Base-by-base conservation (phyloP, 495 filamentous ascomycete species). In the Lasiosphaeris hirsuta region DNA sequence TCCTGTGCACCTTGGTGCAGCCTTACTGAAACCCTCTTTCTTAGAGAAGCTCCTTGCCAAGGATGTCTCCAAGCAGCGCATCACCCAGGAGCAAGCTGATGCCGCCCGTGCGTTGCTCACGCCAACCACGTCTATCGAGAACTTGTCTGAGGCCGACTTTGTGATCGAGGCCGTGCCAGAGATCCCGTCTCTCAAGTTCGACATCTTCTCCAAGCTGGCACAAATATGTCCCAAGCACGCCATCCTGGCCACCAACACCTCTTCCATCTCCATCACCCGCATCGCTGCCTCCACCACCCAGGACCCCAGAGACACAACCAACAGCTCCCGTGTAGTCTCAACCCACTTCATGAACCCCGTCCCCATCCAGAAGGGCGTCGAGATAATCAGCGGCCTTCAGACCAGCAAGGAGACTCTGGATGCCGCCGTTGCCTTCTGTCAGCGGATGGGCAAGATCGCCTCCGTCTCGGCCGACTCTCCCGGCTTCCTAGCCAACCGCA, bases 331-430 rank as follows among this genome's bases (percentile, higher is more conserved):
- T 40, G 94, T 99, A 1, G 84, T 99, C 47, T 89, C 89, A 50
- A 97, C 95, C 46, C 94, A 99, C 72, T 99, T 99, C 75, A 99
- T 99, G 94, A 99, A 99, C 78, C 94, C 94, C 0, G 94, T 99
- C 0, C 95, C 94, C 1, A 74, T 99, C 3, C 95, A 97, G 68
- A 96, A 96, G 73, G 94, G 94, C 45, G 94, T 99, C 6, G 94
- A 99, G 76, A 96, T 99, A 56, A 97, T 99, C 64, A 82, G 86
- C 18, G 95, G 90, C 17, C 77, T 99, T 41, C 94, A 99, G 70
- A 99, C 94, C 7, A 93, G 89, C 11, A 66, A 83, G 59, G 79
- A 82, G 42, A 97, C 95, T 0, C 72, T 96, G 30, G 86, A 88
- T 7, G 87, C 87, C 4, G 90, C 93, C n/a, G 77, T 97, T 14